Percentiles rank a stretch among this genome's conserved stretches.
Conservation (phyloP, 345 rosid species). For the Citrus maxima region DNA sequence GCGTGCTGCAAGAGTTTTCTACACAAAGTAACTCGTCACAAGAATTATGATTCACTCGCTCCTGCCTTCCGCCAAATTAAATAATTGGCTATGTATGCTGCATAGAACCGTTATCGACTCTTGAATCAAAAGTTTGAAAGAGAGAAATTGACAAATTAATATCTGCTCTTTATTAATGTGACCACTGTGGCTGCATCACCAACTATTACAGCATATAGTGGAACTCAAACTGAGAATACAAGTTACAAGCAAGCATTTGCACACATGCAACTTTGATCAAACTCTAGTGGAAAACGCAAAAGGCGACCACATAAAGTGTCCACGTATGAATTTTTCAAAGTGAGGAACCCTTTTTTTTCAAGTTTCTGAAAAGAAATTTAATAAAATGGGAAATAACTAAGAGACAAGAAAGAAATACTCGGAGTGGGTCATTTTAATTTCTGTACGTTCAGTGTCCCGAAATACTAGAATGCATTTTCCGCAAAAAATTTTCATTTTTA, state of each 20-base stretch:
- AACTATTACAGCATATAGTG: too few relatives aligned
- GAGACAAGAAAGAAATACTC: slow-evolving; percentile 6
- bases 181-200: too few relatives aligned
- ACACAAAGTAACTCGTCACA: neutral
- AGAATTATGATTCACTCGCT: neutral
- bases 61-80: neutral
- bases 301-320: neutral
- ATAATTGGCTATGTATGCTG: too few relatives aligned
- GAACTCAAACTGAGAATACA: too few relatives aligned
- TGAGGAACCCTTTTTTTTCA: slow-evolving; percentile 1
- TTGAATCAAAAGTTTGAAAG: neutral
- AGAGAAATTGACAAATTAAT: too few relatives aligned
- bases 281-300: slow-evolving; percentile 9
- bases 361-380: neutral
- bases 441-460: slow-evolving; percentile 26
- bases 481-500: neutral
- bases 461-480: slow-evolving; percentile 11
- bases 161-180: too few relatives aligned
- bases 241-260: neutral
- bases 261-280: slow-evolving; percentile 8
- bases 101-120: too few relatives aligned
- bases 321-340: slow-evolving; percentile 14
- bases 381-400: neutral
- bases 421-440: slow-evolving; percentile 14
- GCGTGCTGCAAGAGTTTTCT: slow-evolving; percentile 8